These are phyloP conservation scores for Populus hybrid DNA, from an alignment of 441 rosid species.

Conservation along the genomic window DNA sequence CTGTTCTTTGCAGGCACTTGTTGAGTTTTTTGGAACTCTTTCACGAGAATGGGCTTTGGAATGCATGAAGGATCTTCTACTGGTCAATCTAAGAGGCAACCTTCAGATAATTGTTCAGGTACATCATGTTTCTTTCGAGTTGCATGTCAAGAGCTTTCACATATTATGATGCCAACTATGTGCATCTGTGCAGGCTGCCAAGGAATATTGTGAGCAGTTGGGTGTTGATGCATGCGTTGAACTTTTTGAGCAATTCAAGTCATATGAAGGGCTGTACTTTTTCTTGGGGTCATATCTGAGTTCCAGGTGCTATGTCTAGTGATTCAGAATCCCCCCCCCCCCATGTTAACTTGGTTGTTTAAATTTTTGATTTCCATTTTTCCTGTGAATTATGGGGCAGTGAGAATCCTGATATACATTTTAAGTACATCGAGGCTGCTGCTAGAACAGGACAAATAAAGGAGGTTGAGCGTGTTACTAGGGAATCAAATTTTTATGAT, in stretches of 20 bases:
- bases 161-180: conserved; percentile 1
- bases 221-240: no score
- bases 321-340: not conserved
- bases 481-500: conserved; percentile 94
- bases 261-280: no score
- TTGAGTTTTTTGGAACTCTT: conserved; percentile 95
- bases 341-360: not conserved
- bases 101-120: conserved; percentile 99
- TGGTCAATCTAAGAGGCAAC: conserved; percentile 89
- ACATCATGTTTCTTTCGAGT: conserved; percentile 15
- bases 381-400: conserved; percentile 26
- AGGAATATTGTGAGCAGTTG: no score
- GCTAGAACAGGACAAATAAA: conserved; percentile 97
- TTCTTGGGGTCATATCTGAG: no score
- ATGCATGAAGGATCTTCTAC: conserved; percentile 96
- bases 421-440: conserved; percentile 95
- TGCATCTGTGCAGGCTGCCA: no score
- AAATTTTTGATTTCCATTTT: conserved; percentile 2
- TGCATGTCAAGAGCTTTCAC: conserved; percentile 14
- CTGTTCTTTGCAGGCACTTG: conserved; percentile 65
- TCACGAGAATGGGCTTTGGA: conserved; percentile 99
- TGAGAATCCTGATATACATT: conserved; percentile 94
- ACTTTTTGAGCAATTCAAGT: no score
- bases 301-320: no score
- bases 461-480: conserved; percentile 97